phyloP scores from a whole-genome alignment of 805 yeast genomes.

The Diddensiella santjacobensis region DNA sequence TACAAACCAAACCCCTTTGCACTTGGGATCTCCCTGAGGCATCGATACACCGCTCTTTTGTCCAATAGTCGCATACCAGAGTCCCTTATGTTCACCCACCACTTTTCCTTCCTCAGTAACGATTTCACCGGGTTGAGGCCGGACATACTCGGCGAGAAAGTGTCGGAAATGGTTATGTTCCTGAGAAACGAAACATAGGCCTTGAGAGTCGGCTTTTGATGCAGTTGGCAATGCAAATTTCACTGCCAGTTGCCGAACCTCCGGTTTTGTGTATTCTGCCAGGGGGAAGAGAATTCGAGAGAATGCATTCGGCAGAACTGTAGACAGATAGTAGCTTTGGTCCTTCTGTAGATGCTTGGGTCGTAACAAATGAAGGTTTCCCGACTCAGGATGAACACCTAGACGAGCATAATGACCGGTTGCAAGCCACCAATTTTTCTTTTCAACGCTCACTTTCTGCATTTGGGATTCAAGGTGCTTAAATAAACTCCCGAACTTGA shows the following conservation, averaged over 20 bases:
- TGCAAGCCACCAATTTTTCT: conserved; percentile 70
- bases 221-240: conserved; percentile 54
- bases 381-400: conserved; percentile 32
- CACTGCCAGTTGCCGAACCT: conserved; percentile 66
- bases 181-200: conserved; percentile 83
- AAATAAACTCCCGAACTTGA: conserved; percentile 80
- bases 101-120: conserved; percentile 68
- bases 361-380: conserved; percentile 48
- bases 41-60: conserved; percentile 74
- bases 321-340: conserved; percentile 86
- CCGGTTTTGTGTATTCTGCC: conserved; percentile 71
- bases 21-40: conserved; percentile 83
- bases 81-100: conserved; percentile 81
- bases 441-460: conserved; percentile 28
- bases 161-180: conserved; percentile 59
- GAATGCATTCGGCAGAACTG: conserved; percentile 48
- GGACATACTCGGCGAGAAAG: conserved; percentile 71
- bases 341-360: conserved; percentile 65
- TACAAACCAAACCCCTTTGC: conserved; percentile 82
- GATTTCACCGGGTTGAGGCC: conserved; percentile 71
- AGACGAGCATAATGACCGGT: conserved; percentile 54
- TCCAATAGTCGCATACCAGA: conserved; percentile 96
- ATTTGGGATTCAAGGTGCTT: conserved; percentile 44
- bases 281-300: conserved; percentile 66
- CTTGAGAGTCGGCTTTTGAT: conserved; percentile 88